phyloP scores from a whole-genome alignment of 257 asterid species.

The Prunella vulgaris region DNA sequence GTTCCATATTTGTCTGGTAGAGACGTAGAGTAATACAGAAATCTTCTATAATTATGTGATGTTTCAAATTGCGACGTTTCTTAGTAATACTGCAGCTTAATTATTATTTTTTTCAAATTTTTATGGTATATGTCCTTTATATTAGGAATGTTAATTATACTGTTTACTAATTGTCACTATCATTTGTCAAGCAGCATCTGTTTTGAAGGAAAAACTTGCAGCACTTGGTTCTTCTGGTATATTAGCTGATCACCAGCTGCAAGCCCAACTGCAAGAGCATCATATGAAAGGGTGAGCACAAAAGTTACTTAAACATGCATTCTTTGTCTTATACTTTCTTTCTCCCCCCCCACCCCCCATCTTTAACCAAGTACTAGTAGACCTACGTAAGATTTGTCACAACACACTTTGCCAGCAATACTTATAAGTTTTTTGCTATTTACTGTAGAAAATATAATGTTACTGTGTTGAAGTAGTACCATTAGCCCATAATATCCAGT shows the following conservation, averaged over 20 bases:
- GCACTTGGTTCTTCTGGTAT: slow-evolving; percentile 98
- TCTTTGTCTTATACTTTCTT: neutral
- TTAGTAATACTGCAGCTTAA: slow-evolving; percentile 8
- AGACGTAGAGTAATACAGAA: neutral
- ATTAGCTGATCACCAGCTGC: slow-evolving; percentile 99
- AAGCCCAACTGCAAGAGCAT: slow-evolving; percentile 93
- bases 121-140: slow-evolving; percentile 3
- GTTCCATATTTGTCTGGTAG: neutral
- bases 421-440: neutral
- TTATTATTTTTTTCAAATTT: neutral
- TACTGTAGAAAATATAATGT: neutral
- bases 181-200: slow-evolving; percentile 63
- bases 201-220: slow-evolving; percentile 92
- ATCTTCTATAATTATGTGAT: slow-evolving; percentile 4
- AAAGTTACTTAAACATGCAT: neutral
- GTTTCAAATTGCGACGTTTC: slow-evolving; percentile 4
- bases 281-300: slow-evolving; percentile 86
- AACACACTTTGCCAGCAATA: neutral
- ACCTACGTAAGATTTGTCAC: neutral
- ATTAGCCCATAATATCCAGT: slow-evolving; percentile 9
- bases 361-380: neutral
- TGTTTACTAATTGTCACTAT: slow-evolving; percentile 15
- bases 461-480: neutral
- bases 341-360: neutral
- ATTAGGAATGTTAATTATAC: neutral